These are phyloP conservation scores for Claviceps sp. DNA, from an alignment of 2,329 filamentous ascomycete species.

Conservation along the genomic window DNA sequence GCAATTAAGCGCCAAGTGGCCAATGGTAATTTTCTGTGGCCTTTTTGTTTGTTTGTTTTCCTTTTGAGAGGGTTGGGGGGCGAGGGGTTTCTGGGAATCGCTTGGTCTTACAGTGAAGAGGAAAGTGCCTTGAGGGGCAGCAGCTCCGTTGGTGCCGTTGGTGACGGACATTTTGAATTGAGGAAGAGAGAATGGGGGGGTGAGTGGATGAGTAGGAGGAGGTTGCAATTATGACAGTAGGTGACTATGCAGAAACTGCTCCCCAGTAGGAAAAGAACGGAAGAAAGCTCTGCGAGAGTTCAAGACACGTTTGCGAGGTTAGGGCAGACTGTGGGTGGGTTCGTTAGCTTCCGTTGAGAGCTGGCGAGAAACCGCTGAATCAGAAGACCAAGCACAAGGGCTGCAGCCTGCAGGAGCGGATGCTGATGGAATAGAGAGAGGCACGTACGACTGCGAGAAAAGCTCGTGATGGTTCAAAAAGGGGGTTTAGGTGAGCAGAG, in stretches of 20 bases:
- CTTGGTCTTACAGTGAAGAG: slow-evolving; percentile 56
- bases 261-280: not conserved
- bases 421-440: not conserved
- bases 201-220: not conserved
- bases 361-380: too few relatives aligned
- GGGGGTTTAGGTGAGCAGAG: not conserved
- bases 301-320: not conserved
- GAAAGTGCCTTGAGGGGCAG: slow-evolving; percentile 50
- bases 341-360: not conserved
- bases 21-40: not conserved
- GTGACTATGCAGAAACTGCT: not conserved
- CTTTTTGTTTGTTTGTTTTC: not conserved
- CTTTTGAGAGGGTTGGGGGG: not conserved
- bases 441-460: slow-evolving; percentile 1
- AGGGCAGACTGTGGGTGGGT: not conserved
- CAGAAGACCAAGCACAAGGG: not conserved
- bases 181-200: slow-evolving; percentile 6
- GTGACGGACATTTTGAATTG: slow-evolving; percentile 34
- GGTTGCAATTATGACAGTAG: not conserved
- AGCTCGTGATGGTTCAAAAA: not conserved
- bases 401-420: not conserved
- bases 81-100: not conserved
- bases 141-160: slow-evolving; percentile 33
- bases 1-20: slow-evolving; percentile 2
- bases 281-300: not conserved